Percentiles rank a stretch among this genome's conserved stretches.
phyloP scores from a whole-genome alignment of 176 grass and related monocot genomes.

The Saccharum spontaneum region DNA sequence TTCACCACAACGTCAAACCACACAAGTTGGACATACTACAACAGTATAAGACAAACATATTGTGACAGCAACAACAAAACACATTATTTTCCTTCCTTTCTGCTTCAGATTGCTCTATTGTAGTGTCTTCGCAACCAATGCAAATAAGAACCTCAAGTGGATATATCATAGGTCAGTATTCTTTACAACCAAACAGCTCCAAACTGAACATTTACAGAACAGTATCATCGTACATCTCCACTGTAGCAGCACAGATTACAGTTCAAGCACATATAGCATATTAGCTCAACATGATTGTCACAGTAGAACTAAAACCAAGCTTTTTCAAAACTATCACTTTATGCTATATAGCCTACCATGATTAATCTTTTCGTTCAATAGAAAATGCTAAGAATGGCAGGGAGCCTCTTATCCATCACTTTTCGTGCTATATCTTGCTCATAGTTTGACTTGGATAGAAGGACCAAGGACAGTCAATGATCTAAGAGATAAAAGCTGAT shows the following conservation, averaged over 20 bases:
- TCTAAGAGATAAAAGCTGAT: background rate
- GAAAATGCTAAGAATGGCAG: background rate
- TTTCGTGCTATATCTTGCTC: background rate
- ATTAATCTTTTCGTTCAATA: background rate
- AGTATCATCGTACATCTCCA: background rate
- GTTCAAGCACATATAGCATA: background rate
- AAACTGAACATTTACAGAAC: background rate
- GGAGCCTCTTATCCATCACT: background rate
- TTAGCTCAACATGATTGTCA: conserved; percentile 16
- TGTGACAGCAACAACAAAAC: background rate
- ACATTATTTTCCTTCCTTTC: background rate
- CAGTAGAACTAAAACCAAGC: background rate
- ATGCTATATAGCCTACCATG: background rate
- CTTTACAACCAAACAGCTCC: background rate
- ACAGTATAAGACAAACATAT: background rate
- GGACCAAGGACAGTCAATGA: background rate
- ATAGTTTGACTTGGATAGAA: conserved; percentile 2
- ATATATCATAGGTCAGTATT: background rate
- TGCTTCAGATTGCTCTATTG: background rate
- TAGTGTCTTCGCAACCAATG: background rate
- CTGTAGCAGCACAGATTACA: background rate
- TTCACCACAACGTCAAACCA: background rate
- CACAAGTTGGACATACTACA: background rate
- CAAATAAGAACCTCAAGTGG: background rate
- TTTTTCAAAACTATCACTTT: conserved; percentile 13